Conservation (phyloP, 164 flowering plant genomes). For the Magnolia kwangsiensis region DNA sequence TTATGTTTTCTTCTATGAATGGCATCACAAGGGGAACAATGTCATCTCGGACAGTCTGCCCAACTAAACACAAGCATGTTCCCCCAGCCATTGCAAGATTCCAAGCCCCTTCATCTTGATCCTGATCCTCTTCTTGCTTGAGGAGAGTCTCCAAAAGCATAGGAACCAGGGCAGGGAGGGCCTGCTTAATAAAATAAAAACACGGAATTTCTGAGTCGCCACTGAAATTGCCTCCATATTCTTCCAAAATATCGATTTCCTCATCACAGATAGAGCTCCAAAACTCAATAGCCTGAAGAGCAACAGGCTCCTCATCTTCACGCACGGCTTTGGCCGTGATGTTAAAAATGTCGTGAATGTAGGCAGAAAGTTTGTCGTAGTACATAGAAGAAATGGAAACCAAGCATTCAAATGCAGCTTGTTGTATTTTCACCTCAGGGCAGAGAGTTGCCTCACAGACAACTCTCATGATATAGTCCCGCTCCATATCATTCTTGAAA, state of each 20-base stretch:
- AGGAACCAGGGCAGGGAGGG: constrained; percentile 57
- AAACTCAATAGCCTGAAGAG: constrained; percentile 64
- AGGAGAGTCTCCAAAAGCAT: constrained; percentile 54
- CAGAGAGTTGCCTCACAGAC: constrained; percentile 64
- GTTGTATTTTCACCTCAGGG: constrained; percentile 48
- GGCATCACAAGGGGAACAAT: constrained; percentile 62
- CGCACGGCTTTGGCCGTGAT: constrained; percentile 58
- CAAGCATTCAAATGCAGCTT: constrained; percentile 68
- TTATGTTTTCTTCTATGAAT: constrained; percentile 55
- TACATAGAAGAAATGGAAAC: constrained; percentile 57
- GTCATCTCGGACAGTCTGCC: constrained; percentile 62
- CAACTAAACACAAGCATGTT: constrained; percentile 61
- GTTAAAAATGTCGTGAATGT: constrained; percentile 52
- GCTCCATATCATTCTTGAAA: constrained; percentile 62
- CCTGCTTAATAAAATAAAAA: constrained; percentile 61
- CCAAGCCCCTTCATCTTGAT: constrained; percentile 70
- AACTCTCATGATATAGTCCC: constrained; percentile 64
- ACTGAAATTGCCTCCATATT: constrained; percentile 49
- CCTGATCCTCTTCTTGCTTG: constrained; percentile 68
- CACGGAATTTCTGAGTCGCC: constrained; percentile 56
- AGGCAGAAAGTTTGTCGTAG: constrained; percentile 51
- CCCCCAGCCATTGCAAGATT: constrained; percentile 75
- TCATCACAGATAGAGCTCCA: constrained; percentile 69
- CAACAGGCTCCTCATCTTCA: constrained; percentile 67
- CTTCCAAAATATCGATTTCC: constrained; percentile 60